These are phyloP conservation scores for Taiozyma sp. DNA, from an alignment of 1,139 yeast genomes.

Conservation along the genomic window DNA sequence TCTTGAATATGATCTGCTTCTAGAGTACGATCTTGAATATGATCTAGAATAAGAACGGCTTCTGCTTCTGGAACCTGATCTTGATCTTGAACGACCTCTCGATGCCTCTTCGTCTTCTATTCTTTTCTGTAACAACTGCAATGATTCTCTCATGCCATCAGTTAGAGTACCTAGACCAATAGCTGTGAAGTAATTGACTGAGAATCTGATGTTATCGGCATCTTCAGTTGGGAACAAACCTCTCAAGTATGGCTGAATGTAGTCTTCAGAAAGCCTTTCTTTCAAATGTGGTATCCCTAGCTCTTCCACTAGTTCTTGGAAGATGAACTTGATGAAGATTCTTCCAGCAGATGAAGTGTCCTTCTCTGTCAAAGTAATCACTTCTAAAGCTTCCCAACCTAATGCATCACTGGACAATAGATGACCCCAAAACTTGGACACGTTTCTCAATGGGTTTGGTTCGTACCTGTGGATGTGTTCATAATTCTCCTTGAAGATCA, in stretches of 20 bases:
- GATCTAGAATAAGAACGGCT: conserved; percentile 21
- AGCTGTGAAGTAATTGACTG: conserved; percentile 90
- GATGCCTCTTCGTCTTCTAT: conserved; percentile 22
- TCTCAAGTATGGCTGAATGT: conserved; percentile 40
- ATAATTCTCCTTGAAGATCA: conserved; percentile 55
- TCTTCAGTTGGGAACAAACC: conserved; percentile 42
- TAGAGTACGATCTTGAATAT: conserved; percentile 17
- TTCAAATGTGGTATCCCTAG: conserved; percentile 53
- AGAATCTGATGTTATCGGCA: conserved; percentile 64
- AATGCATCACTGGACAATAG: conserved; percentile 67
- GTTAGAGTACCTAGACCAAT: conserved; percentile 85
- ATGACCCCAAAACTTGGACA: conserved; percentile 88
- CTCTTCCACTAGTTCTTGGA: conserved; percentile 79
- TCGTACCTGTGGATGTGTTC: conserved; percentile 61
- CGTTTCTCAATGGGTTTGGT: conserved; percentile 67
- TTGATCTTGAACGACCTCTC: conserved; percentile 20
- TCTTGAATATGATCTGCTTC: conserved; percentile 8
- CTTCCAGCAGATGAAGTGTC: conserved; percentile 79
- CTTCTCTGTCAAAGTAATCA: conserved; percentile 58
- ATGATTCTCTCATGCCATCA: conserved; percentile 66
- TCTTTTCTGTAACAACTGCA: conserved; percentile 13
- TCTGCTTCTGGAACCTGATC: conserved; percentile 10
- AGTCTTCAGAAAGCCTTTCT: conserved; percentile 46
- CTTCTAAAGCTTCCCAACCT: conserved; percentile 53
- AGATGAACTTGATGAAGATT: conserved; percentile 74